These are phyloP conservation scores for Inonotus hispidus DNA, from an alignment of 1,284 basidiomycete species.

Conservation along the genomic window DNA sequence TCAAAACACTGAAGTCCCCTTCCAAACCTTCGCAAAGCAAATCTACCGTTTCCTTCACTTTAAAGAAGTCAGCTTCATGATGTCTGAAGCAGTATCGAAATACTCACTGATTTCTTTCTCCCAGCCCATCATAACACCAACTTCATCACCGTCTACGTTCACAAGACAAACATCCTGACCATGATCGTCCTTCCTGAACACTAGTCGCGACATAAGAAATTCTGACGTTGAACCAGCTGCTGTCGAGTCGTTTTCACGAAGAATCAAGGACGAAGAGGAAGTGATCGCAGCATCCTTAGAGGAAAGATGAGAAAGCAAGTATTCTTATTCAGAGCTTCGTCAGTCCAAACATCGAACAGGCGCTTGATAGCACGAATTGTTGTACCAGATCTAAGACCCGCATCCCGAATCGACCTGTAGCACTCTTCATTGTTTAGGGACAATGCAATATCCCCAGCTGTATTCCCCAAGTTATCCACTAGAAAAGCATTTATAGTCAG, in stretches of 20 bases:
- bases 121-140: constrained; percentile 98
- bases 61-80: constrained; percentile 23
- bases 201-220: constrained; percentile 71
- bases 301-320: constrained; percentile 58
- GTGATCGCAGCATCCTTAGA: constrained; percentile 35
- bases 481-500: neutral
- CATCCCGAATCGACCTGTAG: constrained; percentile 77
- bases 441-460: constrained; percentile 84
- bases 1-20: constrained; percentile 60
- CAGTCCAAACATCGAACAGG: constrained; percentile 9
- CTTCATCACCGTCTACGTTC: constrained; percentile 62
- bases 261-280: constrained; percentile 42
- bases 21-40: constrained; percentile 52
- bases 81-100: constrained; percentile 12
- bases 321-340: constrained; percentile 39
- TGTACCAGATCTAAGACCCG: constrained; percentile 80
- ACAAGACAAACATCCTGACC: constrained; percentile 83
- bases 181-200: constrained; percentile 64
- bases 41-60: constrained; percentile 63
- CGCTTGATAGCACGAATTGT: constrained; percentile 11
- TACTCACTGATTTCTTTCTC: constrained; percentile 71
- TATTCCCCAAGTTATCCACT: constrained; percentile 78
- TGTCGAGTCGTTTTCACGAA: constrained; percentile 55
- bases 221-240: constrained; percentile 69
- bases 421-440: constrained; percentile 74